Base-by-base conservation (phyloP, 768 basidiomycete species). In the Strobilomyces confusus region DNA sequence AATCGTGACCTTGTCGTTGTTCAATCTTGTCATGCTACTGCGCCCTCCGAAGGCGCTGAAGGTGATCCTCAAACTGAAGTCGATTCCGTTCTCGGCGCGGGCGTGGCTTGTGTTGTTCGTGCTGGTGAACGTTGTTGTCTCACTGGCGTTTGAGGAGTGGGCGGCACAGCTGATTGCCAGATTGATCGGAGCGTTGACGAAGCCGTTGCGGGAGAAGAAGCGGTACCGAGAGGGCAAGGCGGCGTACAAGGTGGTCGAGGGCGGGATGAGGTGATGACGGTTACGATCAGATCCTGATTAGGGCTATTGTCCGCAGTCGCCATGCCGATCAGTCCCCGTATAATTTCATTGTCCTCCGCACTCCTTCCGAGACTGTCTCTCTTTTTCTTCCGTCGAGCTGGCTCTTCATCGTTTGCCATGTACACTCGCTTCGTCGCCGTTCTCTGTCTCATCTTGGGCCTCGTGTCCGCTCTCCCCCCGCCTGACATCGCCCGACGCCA, bases 221-320 rank as follows among this genome's bases (percentile, higher is more conserved):
- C 74, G 86, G 52, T 74, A 73, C 44, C 74, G 75, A 43, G 82
- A 82, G 14, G 87, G 86, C 5, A 92, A 92, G 67, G 71, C n/a
- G n/a, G n/a, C 79, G 46, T 98, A 98, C 78, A 95, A 94, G 72
- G 76, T 80, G 9, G 83, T 98, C 2, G 90, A 92, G 61, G 82
- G 84, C 20, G 84, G 82, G 32, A 82, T 86, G 83, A 70, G 71
- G 47, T 68, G 63, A 62, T 36, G 7, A 20, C 2, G 19, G 38
- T 19, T 29, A 17, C n/a, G n/a, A 34, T 46, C 22, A 23, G 5
- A 37, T 20, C n/a, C 19, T 38, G 41, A 47, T 43, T 42, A 25
- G 49, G 51, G 32, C 23, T 34, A 36, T 44, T 19, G 29, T 25
- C 3, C 4, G 9, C 45, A 5, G 62, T 63, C 57, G 57, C 54